phyloP scores from a whole-genome alignment of 176 grass and related monocot genomes.

The Carex parvula region DNA sequence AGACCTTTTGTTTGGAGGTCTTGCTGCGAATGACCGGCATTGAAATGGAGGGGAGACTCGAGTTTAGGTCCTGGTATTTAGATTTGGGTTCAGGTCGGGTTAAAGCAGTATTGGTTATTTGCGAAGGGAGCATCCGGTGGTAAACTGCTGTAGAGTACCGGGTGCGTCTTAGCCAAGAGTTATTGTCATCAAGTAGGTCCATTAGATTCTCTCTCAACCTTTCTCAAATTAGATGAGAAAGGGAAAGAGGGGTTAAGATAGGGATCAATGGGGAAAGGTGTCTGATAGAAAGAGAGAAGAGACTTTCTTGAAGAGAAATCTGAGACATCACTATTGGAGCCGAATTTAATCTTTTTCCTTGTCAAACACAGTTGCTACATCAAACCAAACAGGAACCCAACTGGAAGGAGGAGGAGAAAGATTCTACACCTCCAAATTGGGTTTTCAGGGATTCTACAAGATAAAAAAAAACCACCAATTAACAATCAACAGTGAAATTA shows the following conservation, averaged over 20 bases:
- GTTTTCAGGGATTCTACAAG: slow-evolving; percentile 21
- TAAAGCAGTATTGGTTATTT: slow-evolving; percentile 39
- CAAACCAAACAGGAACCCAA: slow-evolving; percentile 28
- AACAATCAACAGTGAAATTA: neutral
- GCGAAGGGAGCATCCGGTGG: slow-evolving; percentile 41
- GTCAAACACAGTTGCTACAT: neutral
- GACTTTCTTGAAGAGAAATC: slow-evolving; percentile 7
- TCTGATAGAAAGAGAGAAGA: slow-evolving; percentile 20
- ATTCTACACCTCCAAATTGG: slow-evolving; percentile 24
- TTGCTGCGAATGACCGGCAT: neutral
- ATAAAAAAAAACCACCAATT: neutral
- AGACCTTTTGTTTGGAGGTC: slow-evolving; percentile 13
- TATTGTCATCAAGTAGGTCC: slow-evolving; percentile 58
- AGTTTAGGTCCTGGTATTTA: slow-evolving; percentile 29
- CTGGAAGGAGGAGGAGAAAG: slow-evolving; percentile 20
- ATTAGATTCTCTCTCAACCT: neutral
- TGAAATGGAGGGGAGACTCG: slow-evolving; percentile 36
- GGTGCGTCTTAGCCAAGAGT: slow-evolving; percentile 80
- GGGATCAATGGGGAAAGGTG: slow-evolving; percentile 2
- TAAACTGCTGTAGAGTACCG: slow-evolving; percentile 71
- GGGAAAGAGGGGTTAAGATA: slow-evolving; percentile 5
- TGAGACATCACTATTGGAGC: slow-evolving; percentile 9
- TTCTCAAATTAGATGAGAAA: slow-evolving; percentile 5
- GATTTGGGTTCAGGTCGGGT: slow-evolving; percentile 27
- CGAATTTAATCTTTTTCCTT: neutral